Evolutionary conservation across 495 filamentous ascomycete genomes (phyloP), one percentile per base, ranked within the genome.

Genomic region (Daldinia loculata): DNA sequence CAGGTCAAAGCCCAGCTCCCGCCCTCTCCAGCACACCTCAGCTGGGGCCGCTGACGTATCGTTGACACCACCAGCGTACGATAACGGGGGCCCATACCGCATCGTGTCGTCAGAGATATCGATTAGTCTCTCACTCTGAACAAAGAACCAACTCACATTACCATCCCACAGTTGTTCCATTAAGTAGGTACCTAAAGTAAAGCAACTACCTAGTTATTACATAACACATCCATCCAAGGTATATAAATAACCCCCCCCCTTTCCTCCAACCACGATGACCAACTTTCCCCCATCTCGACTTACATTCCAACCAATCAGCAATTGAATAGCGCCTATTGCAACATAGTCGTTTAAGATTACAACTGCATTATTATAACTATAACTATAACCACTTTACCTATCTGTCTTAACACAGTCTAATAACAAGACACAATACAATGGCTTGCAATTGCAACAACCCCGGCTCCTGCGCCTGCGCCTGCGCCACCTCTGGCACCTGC

Each of bases 381-480:
- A 32, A 32, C 29, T 9, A 32, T 29, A 29, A 2, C 41, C 4
- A 39, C 36, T 39, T 39, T 15, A 6, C 3, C 14, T 26, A 1
- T 26, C 27, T 29, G 0, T 41, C 9, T n/a, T 41, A 4, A 15
- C 15, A n/a, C 38, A 15, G 15, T 6, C 38, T 15, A 7, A 48
- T 36, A 50, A 27, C 14, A 29, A 9, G 12, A 57, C 58, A 66
- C 26, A 43, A 77, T 77, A 66, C 26, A 43, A 77, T 77, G 75
- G 73, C 27, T 38, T 77, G 75, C 67, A 67, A 71, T 61, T 77
- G 75, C 62, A 75, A 71, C 61, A 67, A 56, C 58, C 59, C 61
- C 26, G 72, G 70, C 58, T 22, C 75, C 30, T 77, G 75, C 63
- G 34, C 22, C 30, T 77, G 75, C 63, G 34, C 22, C 58, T 77